Evolutionary conservation across 2,329 filamentous ascomycete species (phyloP).

Genomic region (Malbranchea zuffiana): DNA sequence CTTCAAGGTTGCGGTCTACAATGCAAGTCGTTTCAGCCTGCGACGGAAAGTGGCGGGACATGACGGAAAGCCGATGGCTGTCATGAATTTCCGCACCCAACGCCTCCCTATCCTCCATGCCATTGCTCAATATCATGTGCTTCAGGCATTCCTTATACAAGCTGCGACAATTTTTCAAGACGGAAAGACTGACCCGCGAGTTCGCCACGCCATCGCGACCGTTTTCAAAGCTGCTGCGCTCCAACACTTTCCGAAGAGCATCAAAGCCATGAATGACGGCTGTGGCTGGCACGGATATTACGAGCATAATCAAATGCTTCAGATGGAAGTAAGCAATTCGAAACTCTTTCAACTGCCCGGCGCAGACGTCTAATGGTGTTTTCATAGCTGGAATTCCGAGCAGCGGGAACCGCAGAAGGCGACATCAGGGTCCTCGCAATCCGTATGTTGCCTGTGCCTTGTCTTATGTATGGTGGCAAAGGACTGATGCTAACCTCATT

Average conservation of each 20-base stretch:
- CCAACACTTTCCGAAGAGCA: conserved; percentile 1
- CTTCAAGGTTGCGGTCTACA: conserved; percentile 2
- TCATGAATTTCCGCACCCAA: conserved; percentile 6
- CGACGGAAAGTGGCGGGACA: neutral
- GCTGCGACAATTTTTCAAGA: neutral
- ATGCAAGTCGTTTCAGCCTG: conserved; percentile 1
- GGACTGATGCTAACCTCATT: no score
- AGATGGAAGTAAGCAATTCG: conserved; percentile 1
- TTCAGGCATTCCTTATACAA: conserved; percentile 1
- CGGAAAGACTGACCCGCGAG: neutral
- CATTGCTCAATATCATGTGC: conserved; percentile 4
- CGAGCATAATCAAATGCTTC: conserved; percentile 4
- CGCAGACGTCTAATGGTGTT: neutral
- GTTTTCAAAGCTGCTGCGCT: neutral
- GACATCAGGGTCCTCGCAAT: conserved; percentile 2
- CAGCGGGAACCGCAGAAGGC: conserved; percentile 2
- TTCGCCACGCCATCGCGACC: conserved; percentile 1
- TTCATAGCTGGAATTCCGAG: neutral
- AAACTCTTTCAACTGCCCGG: neutral
- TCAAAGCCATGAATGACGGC: conserved; percentile 1
- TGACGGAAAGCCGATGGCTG: neutral
- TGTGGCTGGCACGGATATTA: conserved; percentile 4
- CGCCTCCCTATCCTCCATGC: conserved; percentile 2
- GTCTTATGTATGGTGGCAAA: neutral
- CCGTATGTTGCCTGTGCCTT: neutral